phyloP scores from a whole-genome alignment of 1,284 basidiomycete species.

The Entoloma clypeatum region DNA sequence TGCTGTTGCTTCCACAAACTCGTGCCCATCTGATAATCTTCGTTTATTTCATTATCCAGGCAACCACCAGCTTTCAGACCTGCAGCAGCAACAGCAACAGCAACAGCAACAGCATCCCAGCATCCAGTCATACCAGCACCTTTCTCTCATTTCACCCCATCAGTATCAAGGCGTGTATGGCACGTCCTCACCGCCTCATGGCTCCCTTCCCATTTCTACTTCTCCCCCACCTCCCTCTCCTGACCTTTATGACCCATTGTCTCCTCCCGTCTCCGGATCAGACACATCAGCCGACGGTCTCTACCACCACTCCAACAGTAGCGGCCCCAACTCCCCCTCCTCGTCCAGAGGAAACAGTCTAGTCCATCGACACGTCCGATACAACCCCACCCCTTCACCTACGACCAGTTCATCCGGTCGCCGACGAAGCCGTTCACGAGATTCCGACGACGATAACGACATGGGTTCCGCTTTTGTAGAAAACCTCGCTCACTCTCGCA shows the following conservation, averaged over 20 bases:
- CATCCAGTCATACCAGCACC: constrained; percentile 41
- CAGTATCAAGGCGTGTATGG: constrained; percentile 39
- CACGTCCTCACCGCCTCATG: constrained; percentile 42
- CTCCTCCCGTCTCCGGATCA: constrained; percentile 79
- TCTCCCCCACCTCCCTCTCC: constrained; percentile 70
- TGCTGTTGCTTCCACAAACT: constrained; percentile 32
- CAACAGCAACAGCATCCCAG: constrained; percentile 28
- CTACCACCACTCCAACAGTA: constrained; percentile 74
- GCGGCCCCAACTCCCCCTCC: constrained; percentile 68
- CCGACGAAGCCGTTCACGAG: constrained; percentile 62
- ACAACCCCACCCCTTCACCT: constrained; percentile 69
- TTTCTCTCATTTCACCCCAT: constrained; percentile 48
- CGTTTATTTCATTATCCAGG: constrained; percentile 43
- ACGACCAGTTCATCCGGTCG: constrained; percentile 68
- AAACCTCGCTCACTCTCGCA: constrained; percentile 69
- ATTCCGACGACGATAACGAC: constrained; percentile 77
- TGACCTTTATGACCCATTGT: constrained; percentile 75
- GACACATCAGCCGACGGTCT: constrained; percentile 77
- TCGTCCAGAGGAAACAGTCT: constrained; percentile 70
- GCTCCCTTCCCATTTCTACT: constrained; percentile 37
- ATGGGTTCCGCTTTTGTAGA: constrained; percentile 65
- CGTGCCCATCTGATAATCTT: constrained; percentile 57
- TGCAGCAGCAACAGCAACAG: constrained; percentile 41
- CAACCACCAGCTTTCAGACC: constrained; percentile 54
- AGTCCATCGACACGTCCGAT: constrained; percentile 66